phyloP scores from a whole-genome alignment of 1,139 yeast genomes.

The Kurtzmaniella natalensis region DNA sequence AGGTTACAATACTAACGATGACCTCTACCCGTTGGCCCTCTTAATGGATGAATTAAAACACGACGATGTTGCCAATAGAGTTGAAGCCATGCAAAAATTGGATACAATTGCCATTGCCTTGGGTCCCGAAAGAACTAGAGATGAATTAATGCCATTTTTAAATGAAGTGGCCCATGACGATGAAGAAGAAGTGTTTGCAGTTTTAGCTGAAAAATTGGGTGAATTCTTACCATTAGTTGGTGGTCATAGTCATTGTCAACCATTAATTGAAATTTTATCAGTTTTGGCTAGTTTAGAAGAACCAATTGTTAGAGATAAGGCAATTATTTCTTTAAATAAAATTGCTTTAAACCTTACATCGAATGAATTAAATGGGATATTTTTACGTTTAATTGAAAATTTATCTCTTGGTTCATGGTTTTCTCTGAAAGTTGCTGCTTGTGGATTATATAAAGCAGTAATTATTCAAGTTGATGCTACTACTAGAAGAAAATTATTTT shows the following conservation, averaged over 20 bases:
- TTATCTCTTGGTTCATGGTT: constrained; percentile 93
- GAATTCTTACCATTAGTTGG: constrained; percentile 84
- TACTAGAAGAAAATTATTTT: constrained; percentile 57
- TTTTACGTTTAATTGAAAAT: constrained; percentile 71
- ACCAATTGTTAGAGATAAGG: constrained; percentile 95
- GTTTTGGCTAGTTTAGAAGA: constrained; percentile 92
- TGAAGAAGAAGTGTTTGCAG: constrained; percentile 96
- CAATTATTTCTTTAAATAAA: constrained; percentile 77
- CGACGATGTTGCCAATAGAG: constrained; percentile 90
- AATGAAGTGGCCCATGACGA: constrained; percentile 92
- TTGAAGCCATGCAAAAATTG: constrained; percentile 90
- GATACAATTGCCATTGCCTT: constrained; percentile 94
- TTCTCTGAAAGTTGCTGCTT: constrained; percentile 85
- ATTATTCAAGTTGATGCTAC: constrained; percentile 56
- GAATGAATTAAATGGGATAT: constrained; percentile 62
- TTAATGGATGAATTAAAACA: constrained; percentile 93
- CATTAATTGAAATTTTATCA: constrained; percentile 81
- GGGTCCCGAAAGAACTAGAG: constrained; percentile 89
- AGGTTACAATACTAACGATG: constrained; percentile 40
- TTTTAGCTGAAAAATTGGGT: constrained; percentile 86
- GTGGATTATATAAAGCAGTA: constrained; percentile 79
- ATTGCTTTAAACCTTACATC: constrained; percentile 63
- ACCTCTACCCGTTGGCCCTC: constrained; percentile 89
- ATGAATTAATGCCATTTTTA: constrained; percentile 85
- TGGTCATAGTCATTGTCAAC: constrained; percentile 73